Evolutionary conservation across 768 basidiomycete species (phyloP).

Genomic region (Leccinum boreale): DNA sequence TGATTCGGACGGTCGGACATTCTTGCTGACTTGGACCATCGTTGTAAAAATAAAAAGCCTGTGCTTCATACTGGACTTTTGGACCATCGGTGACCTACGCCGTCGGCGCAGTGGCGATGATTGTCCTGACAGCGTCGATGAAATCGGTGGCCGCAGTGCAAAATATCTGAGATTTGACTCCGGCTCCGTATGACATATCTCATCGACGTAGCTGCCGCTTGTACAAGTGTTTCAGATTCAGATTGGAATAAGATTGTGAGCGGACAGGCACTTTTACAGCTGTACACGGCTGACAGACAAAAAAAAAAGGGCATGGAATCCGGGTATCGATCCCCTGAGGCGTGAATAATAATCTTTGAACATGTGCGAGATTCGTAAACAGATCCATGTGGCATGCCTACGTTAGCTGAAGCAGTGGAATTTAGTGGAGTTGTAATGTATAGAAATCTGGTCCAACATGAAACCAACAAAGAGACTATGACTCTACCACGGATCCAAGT

Average conservation of each 20-base stretch:
- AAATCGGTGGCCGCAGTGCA: slow-evolving; percentile 35
- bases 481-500: slow-evolving; percentile 19
- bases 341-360: slow-evolving; percentile 9
- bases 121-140: slow-evolving; percentile 57
- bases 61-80: slow-evolving; percentile 86
- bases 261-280: not conserved
- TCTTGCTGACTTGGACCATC: slow-evolving; percentile 10
- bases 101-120: slow-evolving; percentile 62
- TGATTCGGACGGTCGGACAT: not conserved
- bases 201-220: not conserved
- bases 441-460: slow-evolving; percentile 7
- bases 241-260: not conserved
- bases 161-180: not conserved
- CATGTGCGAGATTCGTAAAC: slow-evolving; percentile 10
- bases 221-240: slow-evolving; percentile 7
- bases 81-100: slow-evolving; percentile 78
- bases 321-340: not conserved
- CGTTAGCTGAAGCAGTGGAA: slow-evolving; percentile 33
- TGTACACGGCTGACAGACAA: slow-evolving; percentile 1
- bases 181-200: not conserved
- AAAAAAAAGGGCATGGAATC: not conserved
- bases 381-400: slow-evolving; percentile 9
- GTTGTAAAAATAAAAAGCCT: slow-evolving; percentile 61
- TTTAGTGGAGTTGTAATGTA: slow-evolving; percentile 28
- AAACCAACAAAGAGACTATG: slow-evolving; percentile 18